These are phyloP conservation scores for Paralagenidium karlingii DNA, from an alignment of 352 stramenopile genomes.

Conservation along the genomic window DNA sequence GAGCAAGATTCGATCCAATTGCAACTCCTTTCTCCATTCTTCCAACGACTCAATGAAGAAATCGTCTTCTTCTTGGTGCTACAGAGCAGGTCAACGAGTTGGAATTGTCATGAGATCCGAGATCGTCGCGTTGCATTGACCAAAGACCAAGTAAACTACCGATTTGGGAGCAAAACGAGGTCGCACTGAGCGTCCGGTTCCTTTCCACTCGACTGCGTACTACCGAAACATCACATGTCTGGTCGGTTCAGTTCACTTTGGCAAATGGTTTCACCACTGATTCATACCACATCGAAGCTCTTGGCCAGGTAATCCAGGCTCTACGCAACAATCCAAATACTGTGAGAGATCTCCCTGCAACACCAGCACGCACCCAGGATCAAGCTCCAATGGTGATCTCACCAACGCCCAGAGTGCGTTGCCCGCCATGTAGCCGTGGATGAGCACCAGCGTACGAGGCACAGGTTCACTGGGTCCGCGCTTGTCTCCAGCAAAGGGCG, in stretches of 20 bases:
- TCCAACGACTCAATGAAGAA: constrained; percentile 76
- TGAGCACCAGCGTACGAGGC: constrained; percentile 4
- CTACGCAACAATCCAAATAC: constrained; percentile 10
- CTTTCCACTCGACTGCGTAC: constrained; percentile 78
- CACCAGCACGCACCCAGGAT: no score
- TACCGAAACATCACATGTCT: constrained; percentile 6
- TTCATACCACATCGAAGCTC: constrained; percentile 63
- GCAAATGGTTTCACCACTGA: not conserved
- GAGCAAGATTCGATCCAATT: constrained; percentile 66
- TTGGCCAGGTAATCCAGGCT: constrained; percentile 66
- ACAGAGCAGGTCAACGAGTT: no score
- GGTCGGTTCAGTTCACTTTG: not conserved
- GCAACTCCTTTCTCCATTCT: constrained; percentile 39
- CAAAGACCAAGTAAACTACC: constrained; percentile 5
- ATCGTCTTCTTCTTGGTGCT: constrained; percentile 61
- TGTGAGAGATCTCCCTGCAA: no score
- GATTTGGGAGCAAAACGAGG: constrained; percentile 42
- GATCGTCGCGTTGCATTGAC: constrained; percentile 1
- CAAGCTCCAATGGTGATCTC: not conserved
- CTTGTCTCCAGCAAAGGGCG: constrained; percentile 42
- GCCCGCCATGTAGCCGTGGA: constrained; percentile 6
- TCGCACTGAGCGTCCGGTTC: constrained; percentile 57
- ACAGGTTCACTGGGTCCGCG: not conserved
- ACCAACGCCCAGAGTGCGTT: constrained; percentile 9
- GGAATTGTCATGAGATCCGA: no score